Evolutionary conservation across 176 grass and related monocot species (phyloP).

Genomic region (Canna indica): DNA sequence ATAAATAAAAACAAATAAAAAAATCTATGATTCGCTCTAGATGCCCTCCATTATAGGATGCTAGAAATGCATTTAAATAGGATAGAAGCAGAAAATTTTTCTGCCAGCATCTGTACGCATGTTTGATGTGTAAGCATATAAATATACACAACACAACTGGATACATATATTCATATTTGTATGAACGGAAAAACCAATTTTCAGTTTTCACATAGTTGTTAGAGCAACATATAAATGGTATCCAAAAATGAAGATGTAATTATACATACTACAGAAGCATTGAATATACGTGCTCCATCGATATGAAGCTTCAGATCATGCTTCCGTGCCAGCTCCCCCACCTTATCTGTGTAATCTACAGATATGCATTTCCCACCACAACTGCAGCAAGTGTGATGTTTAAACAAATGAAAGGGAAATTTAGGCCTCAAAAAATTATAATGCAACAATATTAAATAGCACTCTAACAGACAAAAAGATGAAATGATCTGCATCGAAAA

Average conservation of each 20-base stretch:
- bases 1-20: no score
- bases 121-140: neutral
- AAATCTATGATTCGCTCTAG: no score
- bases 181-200: no score
- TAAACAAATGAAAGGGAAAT: neutral
- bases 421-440: neutral
- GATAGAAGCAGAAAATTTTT: no score
- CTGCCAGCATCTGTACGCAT: neutral
- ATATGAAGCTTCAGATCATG: constrained; percentile 92
- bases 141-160: no score
- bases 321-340: constrained; percentile 52
- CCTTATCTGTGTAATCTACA: constrained; percentile 65
- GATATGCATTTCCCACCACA: constrained; percentile 72
- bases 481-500: no score
- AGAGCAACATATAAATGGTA: neutral
- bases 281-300: constrained; percentile 92
- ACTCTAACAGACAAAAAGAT: no score
- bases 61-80: no score
- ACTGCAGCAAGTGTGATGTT: constrained; percentile 21
- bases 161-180: no score
- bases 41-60: no score
- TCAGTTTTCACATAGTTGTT: neutral
- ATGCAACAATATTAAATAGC: neutral
- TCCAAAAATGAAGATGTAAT: neutral
- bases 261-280: constrained; percentile 84